Evolutionary conservation across 2,329 filamentous ascomycete genomes (phyloP).

Genomic region (Pseudopyricularia cyperi): DNA sequence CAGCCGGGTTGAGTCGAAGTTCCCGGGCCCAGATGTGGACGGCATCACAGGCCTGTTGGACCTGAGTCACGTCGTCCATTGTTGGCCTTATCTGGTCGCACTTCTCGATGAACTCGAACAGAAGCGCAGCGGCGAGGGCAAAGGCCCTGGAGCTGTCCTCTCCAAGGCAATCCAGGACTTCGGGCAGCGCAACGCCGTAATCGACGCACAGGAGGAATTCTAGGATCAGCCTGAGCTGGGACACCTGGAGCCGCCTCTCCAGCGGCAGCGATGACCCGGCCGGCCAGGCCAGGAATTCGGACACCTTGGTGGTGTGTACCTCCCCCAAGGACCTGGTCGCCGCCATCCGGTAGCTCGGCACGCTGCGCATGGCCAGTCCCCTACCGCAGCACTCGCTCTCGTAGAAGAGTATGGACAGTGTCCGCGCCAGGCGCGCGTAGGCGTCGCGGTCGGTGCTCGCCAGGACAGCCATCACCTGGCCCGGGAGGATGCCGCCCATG

Average conservation of each 20-base stretch:
- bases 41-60: not conserved
- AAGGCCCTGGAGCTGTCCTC: not conserved
- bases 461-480: not conserved
- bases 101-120: not conserved
- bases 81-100: not conserved
- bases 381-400: not conserved
- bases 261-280: not conserved
- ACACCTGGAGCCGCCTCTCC: not conserved
- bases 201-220: slow-evolving; percentile 1
- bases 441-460: not conserved
- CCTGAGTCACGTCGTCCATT: not conserved
- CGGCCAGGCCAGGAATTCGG: not conserved
- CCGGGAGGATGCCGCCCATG: not conserved
- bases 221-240: not conserved
- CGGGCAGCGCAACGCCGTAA: not conserved
- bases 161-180: not conserved
- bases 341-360: not conserved
- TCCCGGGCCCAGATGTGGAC: not conserved
- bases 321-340: not conserved
- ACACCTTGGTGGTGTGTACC: not conserved
- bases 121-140: not conserved
- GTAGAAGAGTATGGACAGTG: slow-evolving; percentile 1
- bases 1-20: not conserved
- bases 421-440: not conserved
- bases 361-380: not conserved